Percentiles rank a stretch among this genome's conserved stretches.
These are phyloP conservation scores for Phytopythium litorale DNA, from an alignment of 352 stramenopile species.

Conservation along the genomic window DNA sequence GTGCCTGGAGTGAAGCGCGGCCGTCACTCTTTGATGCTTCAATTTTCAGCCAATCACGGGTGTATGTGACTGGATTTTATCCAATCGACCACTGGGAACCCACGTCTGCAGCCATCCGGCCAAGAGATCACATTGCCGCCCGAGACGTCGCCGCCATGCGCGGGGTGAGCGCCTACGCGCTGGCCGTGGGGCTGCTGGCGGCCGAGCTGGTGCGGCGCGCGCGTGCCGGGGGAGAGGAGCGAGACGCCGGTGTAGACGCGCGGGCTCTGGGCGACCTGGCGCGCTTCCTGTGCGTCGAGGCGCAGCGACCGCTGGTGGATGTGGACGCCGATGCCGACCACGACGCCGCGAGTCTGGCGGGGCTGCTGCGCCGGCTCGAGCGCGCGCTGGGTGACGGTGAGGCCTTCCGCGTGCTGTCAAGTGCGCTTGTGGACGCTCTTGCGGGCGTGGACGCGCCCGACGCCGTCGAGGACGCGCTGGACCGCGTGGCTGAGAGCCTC, in stretches of 20 bases:
- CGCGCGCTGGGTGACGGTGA: constrained; percentile 23
- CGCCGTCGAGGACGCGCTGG: constrained; percentile 56
- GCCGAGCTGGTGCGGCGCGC: constrained; percentile 47
- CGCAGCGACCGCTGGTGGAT: constrained; percentile 33
- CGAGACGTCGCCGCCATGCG: too few species aligned
- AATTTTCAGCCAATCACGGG: neutral
- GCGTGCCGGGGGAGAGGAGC: constrained; percentile 16
- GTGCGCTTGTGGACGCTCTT: constrained; percentile 46
- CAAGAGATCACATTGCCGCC: neutral
- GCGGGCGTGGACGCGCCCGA: constrained; percentile 59
- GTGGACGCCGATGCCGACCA: neutral
- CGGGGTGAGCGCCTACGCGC: constrained; percentile 21
- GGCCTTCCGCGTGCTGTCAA: constrained; percentile 42
- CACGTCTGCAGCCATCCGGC: too few species aligned
- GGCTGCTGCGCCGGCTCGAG: constrained; percentile 44
- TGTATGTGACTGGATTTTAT: too few species aligned
- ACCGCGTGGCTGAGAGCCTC: constrained; percentile 61
- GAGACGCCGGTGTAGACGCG: constrained; percentile 10
- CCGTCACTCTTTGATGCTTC: neutral
- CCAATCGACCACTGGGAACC: too few species aligned
- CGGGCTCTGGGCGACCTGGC: constrained; percentile 40
- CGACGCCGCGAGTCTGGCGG: constrained; percentile 26
- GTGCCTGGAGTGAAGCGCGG: neutral
- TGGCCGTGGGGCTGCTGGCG: constrained; percentile 42
- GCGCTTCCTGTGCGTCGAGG: constrained; percentile 49